These are phyloP conservation scores for Acer yangbiense DNA, from an alignment of 345 rosid genomes.

Conservation along the genomic window DNA sequence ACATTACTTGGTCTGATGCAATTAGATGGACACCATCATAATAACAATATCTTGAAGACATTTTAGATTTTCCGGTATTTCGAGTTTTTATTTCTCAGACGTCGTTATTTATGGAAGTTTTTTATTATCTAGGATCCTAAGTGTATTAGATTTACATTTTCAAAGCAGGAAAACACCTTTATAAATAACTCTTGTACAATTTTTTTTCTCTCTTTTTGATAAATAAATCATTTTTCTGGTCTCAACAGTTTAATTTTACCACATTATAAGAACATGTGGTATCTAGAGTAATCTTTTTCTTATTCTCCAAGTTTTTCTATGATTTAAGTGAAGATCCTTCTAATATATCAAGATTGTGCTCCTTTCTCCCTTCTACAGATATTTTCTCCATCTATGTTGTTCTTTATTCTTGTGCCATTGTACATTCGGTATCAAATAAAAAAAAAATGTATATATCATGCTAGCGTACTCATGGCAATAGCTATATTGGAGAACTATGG, in stretches of 20 bases:
- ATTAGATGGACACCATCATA: too few species aligned
- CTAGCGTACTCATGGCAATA: not conserved
- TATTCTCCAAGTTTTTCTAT: too few species aligned
- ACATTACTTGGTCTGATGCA: too few species aligned
- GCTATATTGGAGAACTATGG: not conserved
- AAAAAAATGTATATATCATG: not conserved
- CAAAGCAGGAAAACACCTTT: not conserved
- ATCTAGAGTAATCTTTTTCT: not conserved
- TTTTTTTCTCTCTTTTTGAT: not conserved
- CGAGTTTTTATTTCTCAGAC: not conserved
- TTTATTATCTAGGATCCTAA: not conserved
- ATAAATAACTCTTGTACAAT: not conserved
- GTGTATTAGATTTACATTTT: too few species aligned
- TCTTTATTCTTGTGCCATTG: not conserved
- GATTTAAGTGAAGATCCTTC: too few species aligned
- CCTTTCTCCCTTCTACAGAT: not conserved
- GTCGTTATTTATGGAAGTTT: not conserved
- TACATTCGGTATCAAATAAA: not conserved
- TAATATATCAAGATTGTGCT: not conserved
- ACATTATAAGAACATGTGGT: not conserved
- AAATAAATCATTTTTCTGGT: not conserved
- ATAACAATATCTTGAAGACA: too few species aligned
- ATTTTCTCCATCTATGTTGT: not conserved
- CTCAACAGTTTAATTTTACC: not conserved
- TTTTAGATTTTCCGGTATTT: not conserved